Evolutionary conservation across 2,329 filamentous ascomycete species (phyloP).

Genomic region (Xylariaceae sp.): DNA sequence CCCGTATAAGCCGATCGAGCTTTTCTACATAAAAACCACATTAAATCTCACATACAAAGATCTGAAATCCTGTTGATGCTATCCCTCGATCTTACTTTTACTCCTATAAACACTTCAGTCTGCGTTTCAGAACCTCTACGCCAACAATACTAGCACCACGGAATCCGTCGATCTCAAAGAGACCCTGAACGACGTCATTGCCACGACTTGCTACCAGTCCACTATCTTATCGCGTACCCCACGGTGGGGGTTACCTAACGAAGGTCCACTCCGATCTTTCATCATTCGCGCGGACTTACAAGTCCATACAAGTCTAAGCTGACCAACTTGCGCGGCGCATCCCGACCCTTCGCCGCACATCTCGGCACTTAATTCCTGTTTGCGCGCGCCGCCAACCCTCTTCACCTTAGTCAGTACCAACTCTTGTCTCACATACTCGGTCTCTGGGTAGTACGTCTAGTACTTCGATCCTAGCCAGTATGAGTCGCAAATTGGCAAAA

Average conservation of each 20-base stretch:
- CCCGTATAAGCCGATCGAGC: too few species aligned
- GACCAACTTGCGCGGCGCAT: not conserved
- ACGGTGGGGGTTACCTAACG: conserved; percentile 26
- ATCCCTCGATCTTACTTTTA: too few species aligned
- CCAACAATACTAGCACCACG: too few species aligned
- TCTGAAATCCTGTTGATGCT: too few species aligned
- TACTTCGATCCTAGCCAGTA: conserved; percentile 14
- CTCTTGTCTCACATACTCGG: conserved; percentile 3
- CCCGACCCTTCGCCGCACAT: not conserved
- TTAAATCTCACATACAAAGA: too few species aligned
- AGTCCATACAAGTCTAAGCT: not conserved
- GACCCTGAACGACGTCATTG: too few species aligned
- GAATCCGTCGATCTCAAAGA: too few species aligned
- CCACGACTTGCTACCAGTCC: too few species aligned
- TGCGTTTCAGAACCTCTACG: too few species aligned
- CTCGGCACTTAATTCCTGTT: not conserved
- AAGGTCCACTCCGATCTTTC: not conserved
- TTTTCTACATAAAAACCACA: too few species aligned
- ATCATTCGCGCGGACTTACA: not conserved
- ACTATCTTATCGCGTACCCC: conserved; percentile 17
- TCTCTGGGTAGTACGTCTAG: not conserved
- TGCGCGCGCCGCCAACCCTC: not conserved
- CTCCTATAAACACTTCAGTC: too few species aligned
- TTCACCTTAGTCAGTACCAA: not conserved
- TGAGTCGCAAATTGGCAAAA: conserved; percentile 31